Base-by-base conservation (phyloP, 75 land plant species). In the Pseudotsuga menziesii region DNA sequence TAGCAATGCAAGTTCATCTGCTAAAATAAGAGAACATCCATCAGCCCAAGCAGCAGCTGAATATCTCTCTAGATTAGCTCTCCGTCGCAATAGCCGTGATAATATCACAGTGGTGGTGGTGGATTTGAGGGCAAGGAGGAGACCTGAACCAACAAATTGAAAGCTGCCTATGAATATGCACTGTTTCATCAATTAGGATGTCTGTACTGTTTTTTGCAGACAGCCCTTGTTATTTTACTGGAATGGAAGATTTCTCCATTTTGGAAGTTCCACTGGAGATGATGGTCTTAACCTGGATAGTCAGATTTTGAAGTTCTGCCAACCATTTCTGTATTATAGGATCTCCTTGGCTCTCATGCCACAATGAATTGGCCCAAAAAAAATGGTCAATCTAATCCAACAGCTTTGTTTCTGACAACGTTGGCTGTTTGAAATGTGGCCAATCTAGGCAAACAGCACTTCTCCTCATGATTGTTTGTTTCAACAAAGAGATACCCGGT, bases 91-190 rank as follows among this genome's bases (percentile, higher is more conserved):
- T 41, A 94, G 91, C 80, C 87, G 83, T 82, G 97, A 94, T 73
- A 94, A 94, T 76, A 92, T 90, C 76, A 92, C 83, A 36, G 89
- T 94, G 22, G 85, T 94, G n/a, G 92, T 94, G 19, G 87, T 94
- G 56, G 97, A 94, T 73, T 72, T 94, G 73, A 94, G 86, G 78
- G 52, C 56, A 39, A 41, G 64, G 57, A 75, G 32, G 23, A 67
- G 52, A 19, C 70, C 20, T 35, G 35, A 66, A 66, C 29, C 70
- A 66, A 66, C 36, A 32, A 66, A 19, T 36, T 35, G 36, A 66
- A 27, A 35, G n/a, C 29, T 35, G 5, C 1, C 17, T 35, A 66
- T 26, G 25, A 25, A 25, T 1, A 61, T 25, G 64, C 27, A 3
- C 15, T 48, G 12, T 48, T 48, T 12, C 9, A 12, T 39, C 54